phyloP scores from a whole-genome alignment of 2,329 filamentous ascomycete genomes.

The Chrysoporthe cubensis region DNA sequence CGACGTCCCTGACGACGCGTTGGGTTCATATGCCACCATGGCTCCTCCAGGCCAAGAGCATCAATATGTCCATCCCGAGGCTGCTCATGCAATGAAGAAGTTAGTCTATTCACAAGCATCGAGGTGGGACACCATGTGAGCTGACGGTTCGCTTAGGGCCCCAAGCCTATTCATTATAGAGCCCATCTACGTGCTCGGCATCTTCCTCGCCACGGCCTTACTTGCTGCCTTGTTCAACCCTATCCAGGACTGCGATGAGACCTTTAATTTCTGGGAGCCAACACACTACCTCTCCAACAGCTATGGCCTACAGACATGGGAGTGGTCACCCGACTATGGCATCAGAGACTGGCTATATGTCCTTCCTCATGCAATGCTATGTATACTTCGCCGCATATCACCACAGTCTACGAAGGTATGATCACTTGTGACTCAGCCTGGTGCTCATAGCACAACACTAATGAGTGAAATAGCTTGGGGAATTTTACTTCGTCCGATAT shows the following conservation, averaged over 20 bases:
- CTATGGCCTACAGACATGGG: slow-evolving; percentile 96
- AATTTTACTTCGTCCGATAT: slow-evolving; percentile 88
- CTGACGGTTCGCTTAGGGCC: slow-evolving; percentile 39
- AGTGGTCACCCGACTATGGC: slow-evolving; percentile 93
- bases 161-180: slow-evolving; percentile 66
- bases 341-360: slow-evolving; percentile 96
- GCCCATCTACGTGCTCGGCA: slow-evolving; percentile 77
- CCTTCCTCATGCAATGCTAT: slow-evolving; percentile 74
- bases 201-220: slow-evolving; percentile 75
- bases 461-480: slow-evolving; percentile 45
- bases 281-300: slow-evolving; percentile 92
- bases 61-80: slow-evolving; percentile 53
- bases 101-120: slow-evolving; percentile 34
- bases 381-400: slow-evolving; percentile 67
- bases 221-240: slow-evolving; percentile 82
- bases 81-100: slow-evolving; percentile 58
- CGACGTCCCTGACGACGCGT: neutral
- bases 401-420: slow-evolving; percentile 63
- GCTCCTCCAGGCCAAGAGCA: slow-evolving; percentile 31
- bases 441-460: neutral
- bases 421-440: neutral
- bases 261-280: slow-evolving; percentile 99
- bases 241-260: slow-evolving; percentile 97
- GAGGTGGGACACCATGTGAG: neutral
- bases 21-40: slow-evolving; percentile 8